A percentile compares a stretch with the other conserved stretches of the same genome.
phyloP scores from a whole-genome alignment of 495 filamentous ascomycete genomes.

The Penicillium silybi region DNA sequence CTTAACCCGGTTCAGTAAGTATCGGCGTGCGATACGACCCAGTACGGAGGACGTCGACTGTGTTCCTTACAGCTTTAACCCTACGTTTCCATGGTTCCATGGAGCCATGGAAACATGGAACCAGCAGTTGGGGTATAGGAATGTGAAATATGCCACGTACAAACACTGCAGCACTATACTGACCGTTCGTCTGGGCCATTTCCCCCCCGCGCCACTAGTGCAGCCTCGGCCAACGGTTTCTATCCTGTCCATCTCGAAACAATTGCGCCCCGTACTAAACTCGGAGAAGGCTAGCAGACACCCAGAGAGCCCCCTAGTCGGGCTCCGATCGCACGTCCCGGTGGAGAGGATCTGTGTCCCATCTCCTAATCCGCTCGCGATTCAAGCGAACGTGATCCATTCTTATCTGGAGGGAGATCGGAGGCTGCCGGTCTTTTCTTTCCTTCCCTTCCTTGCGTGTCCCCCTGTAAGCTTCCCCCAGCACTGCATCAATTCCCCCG shows the following conservation, averaged over 20 bases:
- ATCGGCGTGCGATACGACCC: slow-evolving; percentile 3
- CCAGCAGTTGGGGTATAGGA: not conserved
- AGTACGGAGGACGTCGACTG: too few relatives aligned
- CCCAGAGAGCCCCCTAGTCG: not conserved
- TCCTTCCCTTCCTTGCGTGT: not conserved
- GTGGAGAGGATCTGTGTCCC: slow-evolving; percentile 1
- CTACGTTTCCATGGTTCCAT: not conserved
- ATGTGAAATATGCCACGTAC: not conserved
- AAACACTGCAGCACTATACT: not conserved
- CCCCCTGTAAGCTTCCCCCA: too few relatives aligned
- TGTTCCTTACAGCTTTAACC: not conserved
- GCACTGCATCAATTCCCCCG: not conserved
- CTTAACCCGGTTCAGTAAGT: slow-evolving; percentile 5
- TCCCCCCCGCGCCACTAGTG: slow-evolving; percentile 13
- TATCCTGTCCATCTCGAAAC: not conserved
- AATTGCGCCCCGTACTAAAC: not conserved
- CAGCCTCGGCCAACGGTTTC: slow-evolving; percentile 13
- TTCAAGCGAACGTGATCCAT: not conserved
- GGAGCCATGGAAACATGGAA: not conserved
- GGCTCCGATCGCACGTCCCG: not conserved
- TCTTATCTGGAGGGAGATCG: not conserved
- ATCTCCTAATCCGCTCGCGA: not conserved
- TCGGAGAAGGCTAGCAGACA: not conserved
- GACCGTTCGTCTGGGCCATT: not conserved
- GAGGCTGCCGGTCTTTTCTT: not conserved